phyloP scores from a whole-genome alignment of 192 early-diverging fungal genomes.

The Coemansia sp. region DNA sequence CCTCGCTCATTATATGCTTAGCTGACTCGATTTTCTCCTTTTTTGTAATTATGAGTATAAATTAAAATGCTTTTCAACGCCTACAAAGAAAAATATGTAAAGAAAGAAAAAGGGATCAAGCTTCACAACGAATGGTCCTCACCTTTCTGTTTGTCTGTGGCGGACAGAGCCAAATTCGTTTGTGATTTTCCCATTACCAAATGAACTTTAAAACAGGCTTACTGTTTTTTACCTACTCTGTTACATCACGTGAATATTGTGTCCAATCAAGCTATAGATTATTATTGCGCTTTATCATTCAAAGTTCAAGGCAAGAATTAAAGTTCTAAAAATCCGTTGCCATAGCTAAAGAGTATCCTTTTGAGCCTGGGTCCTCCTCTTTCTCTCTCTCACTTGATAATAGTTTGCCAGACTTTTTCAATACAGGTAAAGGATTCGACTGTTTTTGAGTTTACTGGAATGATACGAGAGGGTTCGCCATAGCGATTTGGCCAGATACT shows the following conservation, averaged over 20 bases:
- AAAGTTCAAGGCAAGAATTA: neutral
- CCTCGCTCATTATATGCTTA: slow-evolving; percentile 44
- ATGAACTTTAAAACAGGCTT: too few relatives aligned
- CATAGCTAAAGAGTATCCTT: neutral
- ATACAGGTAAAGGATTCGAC: slow-evolving; percentile 16
- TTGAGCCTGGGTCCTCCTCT: neutral
- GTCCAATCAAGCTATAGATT: too few relatives aligned
- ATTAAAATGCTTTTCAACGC: neutral
- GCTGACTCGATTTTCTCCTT: neutral
- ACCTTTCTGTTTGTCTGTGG: too few relatives aligned
- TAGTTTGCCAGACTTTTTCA: slow-evolving; percentile 9
- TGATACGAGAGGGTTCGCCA: neutral
- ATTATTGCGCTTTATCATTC: too few relatives aligned
- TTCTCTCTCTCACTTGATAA: slow-evolving; percentile 13
- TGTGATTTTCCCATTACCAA: too few relatives aligned
- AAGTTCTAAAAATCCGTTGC: neutral
- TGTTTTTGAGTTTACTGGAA: neutral
- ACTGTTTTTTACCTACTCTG: too few relatives aligned
- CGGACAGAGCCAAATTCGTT: too few relatives aligned
- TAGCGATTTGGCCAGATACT: neutral
- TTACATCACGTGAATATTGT: too few relatives aligned
- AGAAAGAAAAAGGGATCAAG: too few relatives aligned
- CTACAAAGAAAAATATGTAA: neutral
- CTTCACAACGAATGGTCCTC: too few relatives aligned
- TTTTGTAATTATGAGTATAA: neutral